Percentiles rank a stretch among this genome's conserved stretches.
Conservation (phyloP, 305 asterid genomes). For the Fraxinus nigra region DNA sequence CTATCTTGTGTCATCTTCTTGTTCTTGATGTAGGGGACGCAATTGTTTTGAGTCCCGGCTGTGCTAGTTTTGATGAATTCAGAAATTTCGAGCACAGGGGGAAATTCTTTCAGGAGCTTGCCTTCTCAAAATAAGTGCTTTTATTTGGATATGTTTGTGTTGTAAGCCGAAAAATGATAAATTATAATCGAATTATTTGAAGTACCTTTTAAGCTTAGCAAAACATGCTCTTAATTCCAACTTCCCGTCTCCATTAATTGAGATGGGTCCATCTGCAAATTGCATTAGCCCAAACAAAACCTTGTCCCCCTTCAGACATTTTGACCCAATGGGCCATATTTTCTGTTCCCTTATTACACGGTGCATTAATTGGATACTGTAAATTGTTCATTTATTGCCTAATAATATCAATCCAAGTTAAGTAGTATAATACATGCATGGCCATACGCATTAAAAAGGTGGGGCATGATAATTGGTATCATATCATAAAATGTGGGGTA, state of each 20-base stretch:
- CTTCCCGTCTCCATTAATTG: not conserved
- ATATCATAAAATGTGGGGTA: not conserved
- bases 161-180: not conserved
- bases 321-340: not conserved
- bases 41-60: constrained; percentile 36
- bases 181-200: not conserved
- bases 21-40: constrained; percentile 29
- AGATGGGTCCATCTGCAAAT: not conserved
- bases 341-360: not conserved
- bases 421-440: not conserved
- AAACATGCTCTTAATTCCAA: not conserved
- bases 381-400: not conserved
- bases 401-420: not conserved
- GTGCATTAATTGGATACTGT: not conserved
- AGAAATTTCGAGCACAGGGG: constrained; percentile 41
- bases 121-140: constrained; percentile 4
- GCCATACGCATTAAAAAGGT: not conserved
- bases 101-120: constrained; percentile 35
- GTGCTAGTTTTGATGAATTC: constrained; percentile 49
- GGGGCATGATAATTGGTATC: not conserved
- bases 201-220: not conserved
- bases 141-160: not conserved
- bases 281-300: not conserved
- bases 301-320: not conserved
- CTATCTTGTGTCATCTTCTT: not conserved